Conservation (phyloP, 1,139 yeast species). For the Suhomyces guaymorum region DNA sequence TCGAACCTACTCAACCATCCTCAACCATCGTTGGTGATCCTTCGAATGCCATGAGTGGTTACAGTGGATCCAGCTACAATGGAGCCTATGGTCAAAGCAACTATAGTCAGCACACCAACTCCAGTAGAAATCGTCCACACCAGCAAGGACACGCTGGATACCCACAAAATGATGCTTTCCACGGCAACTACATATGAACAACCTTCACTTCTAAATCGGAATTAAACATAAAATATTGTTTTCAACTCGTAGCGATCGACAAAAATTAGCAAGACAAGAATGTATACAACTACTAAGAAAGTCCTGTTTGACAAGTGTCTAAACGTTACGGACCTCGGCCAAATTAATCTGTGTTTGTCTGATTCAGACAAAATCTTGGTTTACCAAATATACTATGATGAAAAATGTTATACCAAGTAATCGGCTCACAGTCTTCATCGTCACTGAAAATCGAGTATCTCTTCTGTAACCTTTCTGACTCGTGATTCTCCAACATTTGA, state of each 20-base stretch:
- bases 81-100: conserved; percentile 14
- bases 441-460: conserved; percentile 16
- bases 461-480: not conserved
- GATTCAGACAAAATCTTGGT: conserved; percentile 40
- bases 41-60: conserved; percentile 33
- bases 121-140: conserved; percentile 1
- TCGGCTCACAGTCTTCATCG: conserved; percentile 38
- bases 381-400: conserved; percentile 51
- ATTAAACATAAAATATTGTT: not conserved
- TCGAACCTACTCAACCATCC: conserved; percentile 47
- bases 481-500: too few species aligned
- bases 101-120: conserved; percentile 2
- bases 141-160: conserved; percentile 3
- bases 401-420: conserved; percentile 52
- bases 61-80: conserved; percentile 15
- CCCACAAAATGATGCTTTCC: conserved; percentile 8
- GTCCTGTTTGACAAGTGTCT: too few species aligned
- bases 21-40: conserved; percentile 50
- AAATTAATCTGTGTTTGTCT: not conserved
- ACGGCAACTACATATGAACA: conserved; percentile 12
- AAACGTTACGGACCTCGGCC: too few species aligned
- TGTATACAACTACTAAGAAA: not conserved
- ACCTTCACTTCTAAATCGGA: conserved; percentile 6
- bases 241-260: too few species aligned
- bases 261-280: not conserved